Evolutionary conservation across 2,329 filamentous ascomycete genomes (phyloP), one percentile per base, ranked within the genome.

Genomic region (Aotearoamyces nothofagi): DNA sequence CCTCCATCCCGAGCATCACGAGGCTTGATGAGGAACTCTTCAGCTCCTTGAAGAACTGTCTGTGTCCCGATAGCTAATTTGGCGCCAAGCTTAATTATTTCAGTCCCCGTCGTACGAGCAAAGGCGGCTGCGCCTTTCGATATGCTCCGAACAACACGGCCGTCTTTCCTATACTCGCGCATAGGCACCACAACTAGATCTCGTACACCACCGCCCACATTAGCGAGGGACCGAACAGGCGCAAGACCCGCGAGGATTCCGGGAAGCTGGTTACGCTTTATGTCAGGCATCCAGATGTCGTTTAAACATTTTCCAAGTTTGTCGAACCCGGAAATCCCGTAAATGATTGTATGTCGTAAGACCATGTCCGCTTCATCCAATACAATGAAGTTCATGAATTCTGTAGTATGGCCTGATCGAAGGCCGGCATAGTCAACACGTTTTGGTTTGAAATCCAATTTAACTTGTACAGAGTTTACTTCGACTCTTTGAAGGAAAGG

Each of bases 381-480:
- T 9, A 87, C 80, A 39, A 98, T 68, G 49, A 98, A 94, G 52
- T 98, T 98, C 86, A 96, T 96, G 46, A 98, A 92, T 51, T 98
- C 90, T 0, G 83, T 92, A 1, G 90, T 96, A 40, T 82, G 83
- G 2, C 90, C 90, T 1, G 90, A 94, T 15, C 86, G 75, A 3
- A 98, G 66, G 3, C 86, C 86, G 0, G 76, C 81, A 43, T 98
- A 98, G 51, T 98, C 87, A 11, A 98, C 82, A n/a, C 83, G 73
- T 54, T 98, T 96, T 6, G 90, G 90, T 51, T 98, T 98, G 57
- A 98, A 98, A 53, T 98, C 90, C 3, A 92, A 70, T 45, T 79
- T 84, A 32, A 98, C 66, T 2, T 75, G 75, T 14, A 98, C 69
- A 4, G 80, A 71, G 39, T 82, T 79, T 26, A 98, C 66, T 54